These are phyloP conservation scores for Vanrija pseudolonga DNA, from an alignment of 1,284 basidiomycete species.

Conservation along the genomic window DNA sequence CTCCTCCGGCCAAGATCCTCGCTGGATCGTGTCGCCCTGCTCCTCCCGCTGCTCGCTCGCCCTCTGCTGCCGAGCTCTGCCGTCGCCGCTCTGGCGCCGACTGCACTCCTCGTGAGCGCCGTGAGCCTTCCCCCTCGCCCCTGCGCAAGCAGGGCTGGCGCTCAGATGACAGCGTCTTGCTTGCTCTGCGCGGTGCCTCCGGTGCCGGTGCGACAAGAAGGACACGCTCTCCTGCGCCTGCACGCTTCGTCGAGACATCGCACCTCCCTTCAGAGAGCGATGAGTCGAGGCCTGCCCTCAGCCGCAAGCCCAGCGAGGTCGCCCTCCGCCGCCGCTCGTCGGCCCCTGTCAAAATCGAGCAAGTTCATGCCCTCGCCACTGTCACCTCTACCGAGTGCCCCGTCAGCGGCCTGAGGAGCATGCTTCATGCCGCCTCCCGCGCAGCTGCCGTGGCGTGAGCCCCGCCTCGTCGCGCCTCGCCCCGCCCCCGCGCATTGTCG, in stretches of 20 bases:
- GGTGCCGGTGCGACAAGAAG: too few species aligned
- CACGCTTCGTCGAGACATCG: too few species aligned
- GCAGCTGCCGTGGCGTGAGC: background rate
- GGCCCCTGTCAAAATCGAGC: constrained; percentile 12
- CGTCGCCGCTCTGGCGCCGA: constrained; percentile 13
- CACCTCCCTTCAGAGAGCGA: too few species aligned
- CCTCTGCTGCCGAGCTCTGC: constrained; percentile 28
- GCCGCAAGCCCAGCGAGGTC: background rate
- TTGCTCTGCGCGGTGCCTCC: too few species aligned
- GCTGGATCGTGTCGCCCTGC: constrained; percentile 4
- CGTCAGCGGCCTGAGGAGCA: background rate
- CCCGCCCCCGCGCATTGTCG: too few species aligned
- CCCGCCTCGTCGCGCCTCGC: background rate
- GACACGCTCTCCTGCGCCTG: background rate
- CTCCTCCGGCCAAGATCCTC: constrained; percentile 18
- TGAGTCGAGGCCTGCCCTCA: too few species aligned
- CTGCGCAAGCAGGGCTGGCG: constrained; percentile 5
- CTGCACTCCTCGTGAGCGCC: background rate
- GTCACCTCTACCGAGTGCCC: background rate
- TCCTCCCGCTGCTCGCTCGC: constrained; percentile 30
- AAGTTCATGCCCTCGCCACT: constrained; percentile 12
- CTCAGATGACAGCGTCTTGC: constrained; percentile 4
- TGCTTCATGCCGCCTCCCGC: background rate
- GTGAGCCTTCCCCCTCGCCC: background rate
- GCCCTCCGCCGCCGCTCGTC: constrained; percentile 9